Conservation (phyloP, 257 asterid species). For the Verbascum thapsus region DNA sequence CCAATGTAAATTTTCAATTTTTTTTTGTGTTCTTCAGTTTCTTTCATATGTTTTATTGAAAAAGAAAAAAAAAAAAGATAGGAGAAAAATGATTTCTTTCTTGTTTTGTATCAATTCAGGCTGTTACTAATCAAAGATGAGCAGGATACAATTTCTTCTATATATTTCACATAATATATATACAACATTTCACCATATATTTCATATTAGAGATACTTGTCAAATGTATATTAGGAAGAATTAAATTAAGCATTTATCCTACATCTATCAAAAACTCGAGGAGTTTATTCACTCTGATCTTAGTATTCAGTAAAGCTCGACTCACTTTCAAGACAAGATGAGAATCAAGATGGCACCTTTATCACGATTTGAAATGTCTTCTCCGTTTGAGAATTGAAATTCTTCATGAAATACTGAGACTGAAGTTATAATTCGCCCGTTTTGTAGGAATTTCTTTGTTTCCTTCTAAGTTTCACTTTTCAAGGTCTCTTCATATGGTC, state of each 20-base stretch:
- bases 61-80: too few species aligned
- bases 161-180: too few species aligned
- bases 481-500: slow-evolving; percentile 4
- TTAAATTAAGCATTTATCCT: too few species aligned
- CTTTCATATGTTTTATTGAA: slow-evolving; percentile 3
- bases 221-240: too few species aligned
- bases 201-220: too few species aligned
- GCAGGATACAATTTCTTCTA: too few species aligned
- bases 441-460: slow-evolving; percentile 22
- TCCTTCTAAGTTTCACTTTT: slow-evolving; percentile 28
- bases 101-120: too few species aligned
- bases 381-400: not conserved
- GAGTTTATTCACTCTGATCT: too few species aligned
- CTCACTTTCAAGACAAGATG: not conserved
- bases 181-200: too few species aligned
- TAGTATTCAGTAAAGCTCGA: not conserved
- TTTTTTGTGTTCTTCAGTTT: slow-evolving; percentile 7
- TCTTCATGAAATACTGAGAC: not conserved
- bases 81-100: too few species aligned
- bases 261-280: too few species aligned
- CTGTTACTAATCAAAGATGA: too few species aligned
- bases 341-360: not conserved
- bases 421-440: not conserved
- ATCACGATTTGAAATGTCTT: not conserved
- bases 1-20: slow-evolving; percentile 9